These are phyloP conservation scores for Heracleum sosnowskyi DNA, from an alignment of 129 eudicot genomes.

Conservation along the genomic window DNA sequence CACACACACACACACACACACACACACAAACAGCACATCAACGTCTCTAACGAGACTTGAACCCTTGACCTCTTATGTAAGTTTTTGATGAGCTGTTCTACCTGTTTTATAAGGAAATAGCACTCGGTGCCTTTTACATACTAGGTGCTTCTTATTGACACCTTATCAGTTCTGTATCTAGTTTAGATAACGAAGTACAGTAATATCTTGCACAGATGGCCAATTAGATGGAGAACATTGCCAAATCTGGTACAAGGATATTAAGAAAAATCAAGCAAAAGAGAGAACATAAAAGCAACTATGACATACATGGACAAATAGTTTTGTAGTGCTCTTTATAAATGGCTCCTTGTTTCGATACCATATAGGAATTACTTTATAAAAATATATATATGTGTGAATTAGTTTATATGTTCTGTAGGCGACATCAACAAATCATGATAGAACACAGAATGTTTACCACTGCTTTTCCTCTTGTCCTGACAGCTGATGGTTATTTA, in stretches of 20 bases:
- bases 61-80: neutral
- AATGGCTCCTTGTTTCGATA: neutral
- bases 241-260: neutral
- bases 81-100: neutral
- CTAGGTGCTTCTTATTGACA: neutral
- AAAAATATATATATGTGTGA: neutral
- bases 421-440: neutral
- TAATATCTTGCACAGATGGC: neutral
- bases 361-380: conserved; percentile 1
- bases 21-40: too few species aligned
- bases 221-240: neutral
- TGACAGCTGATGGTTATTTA: neutral
- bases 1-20: too few species aligned
- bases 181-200: neutral
- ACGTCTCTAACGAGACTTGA: neutral
- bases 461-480: neutral
- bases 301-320: neutral
- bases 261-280: neutral
- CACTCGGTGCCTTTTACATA: neutral
- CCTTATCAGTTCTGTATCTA: neutral
- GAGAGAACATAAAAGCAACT: neutral
- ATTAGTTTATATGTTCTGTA: neutral
- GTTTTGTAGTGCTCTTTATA: neutral
- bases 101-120: neutral
- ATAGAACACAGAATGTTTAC: neutral